These are phyloP conservation scores for Irpex rosettiformis DNA, from an alignment of 1,284 basidiomycete species.

Conservation along the genomic window DNA sequence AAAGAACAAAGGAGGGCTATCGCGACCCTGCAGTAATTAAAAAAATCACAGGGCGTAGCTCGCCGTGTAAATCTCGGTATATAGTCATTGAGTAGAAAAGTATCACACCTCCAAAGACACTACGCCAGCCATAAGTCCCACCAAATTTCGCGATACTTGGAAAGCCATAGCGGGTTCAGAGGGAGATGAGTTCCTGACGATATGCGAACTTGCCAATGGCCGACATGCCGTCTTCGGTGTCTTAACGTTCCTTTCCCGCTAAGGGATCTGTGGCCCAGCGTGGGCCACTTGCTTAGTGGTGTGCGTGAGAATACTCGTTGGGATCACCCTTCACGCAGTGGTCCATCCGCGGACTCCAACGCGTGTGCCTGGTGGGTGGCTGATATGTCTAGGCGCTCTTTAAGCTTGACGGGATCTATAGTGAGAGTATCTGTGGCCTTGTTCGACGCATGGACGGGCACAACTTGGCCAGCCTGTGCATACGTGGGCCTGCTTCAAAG, in stretches of 20 bases:
- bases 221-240: conserved; percentile 13
- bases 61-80: neutral
- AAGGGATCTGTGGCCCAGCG: conserved; percentile 13
- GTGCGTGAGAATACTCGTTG: neutral
- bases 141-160: neutral
- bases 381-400: neutral
- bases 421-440: too few species aligned
- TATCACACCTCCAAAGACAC: neutral
- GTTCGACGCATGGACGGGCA: too few species aligned
- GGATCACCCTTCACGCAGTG: neutral
- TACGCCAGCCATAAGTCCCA: neutral
- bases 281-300: neutral
- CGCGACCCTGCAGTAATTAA: too few species aligned
- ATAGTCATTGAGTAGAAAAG: neutral
- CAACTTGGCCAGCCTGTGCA: too few species aligned
- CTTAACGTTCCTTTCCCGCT: conserved; percentile 16
- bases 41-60: neutral
- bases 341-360: neutral
- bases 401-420: neutral
- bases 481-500: too few species aligned
- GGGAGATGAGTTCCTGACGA: conserved; percentile 5
- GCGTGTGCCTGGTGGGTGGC: neutral
- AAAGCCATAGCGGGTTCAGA: neutral
- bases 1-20: neutral
- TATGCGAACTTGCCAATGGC: conserved; percentile 10